Percentiles rank a stretch among this genome's conserved stretches.
These are phyloP conservation scores for Clarireedia hainanense DNA, from an alignment of 2,329 filamentous ascomycete species.

Conservation along the genomic window DNA sequence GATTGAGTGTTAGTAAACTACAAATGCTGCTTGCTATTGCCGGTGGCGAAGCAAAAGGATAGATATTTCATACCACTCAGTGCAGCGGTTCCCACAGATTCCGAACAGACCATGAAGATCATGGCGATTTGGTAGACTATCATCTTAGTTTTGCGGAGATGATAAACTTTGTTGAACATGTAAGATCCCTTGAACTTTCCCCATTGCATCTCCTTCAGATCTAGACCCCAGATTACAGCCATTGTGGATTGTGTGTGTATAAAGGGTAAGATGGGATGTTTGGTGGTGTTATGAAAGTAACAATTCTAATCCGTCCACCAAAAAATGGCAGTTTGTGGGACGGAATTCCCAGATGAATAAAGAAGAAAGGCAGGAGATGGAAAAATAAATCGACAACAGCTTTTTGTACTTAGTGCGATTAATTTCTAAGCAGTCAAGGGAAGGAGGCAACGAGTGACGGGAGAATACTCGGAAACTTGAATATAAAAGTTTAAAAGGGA, in stretches of 20 bases:
- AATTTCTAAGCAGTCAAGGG: no score
- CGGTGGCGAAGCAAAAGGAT: neutral
- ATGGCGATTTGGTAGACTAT: conserved; percentile 52
- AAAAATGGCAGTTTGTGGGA: no score
- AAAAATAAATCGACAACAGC: no score
- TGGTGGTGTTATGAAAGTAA: no score
- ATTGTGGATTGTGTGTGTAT: neutral
- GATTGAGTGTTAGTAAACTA: neutral
- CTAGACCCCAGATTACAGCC: conserved; percentile 47
- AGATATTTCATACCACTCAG: conserved; percentile 38
- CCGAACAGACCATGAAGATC: conserved; percentile 48
- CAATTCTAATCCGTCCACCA: no score
- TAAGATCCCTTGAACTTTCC: conserved; percentile 47
- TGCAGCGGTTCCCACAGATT: conserved; percentile 47
- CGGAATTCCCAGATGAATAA: no score
- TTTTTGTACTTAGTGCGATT: no score
- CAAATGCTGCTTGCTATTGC: neutral
- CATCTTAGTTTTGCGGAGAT: conserved; percentile 49
- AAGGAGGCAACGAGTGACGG: no score
- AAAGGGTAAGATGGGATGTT: no score
- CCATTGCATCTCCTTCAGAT: conserved; percentile 50
- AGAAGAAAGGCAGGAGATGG: no score
- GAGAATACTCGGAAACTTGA: no score
- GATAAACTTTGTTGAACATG: conserved; percentile 49
- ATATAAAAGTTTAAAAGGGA: no score